Conservation (phyloP, 163 green algal species). For the Scenedesmus sp. region DNA sequence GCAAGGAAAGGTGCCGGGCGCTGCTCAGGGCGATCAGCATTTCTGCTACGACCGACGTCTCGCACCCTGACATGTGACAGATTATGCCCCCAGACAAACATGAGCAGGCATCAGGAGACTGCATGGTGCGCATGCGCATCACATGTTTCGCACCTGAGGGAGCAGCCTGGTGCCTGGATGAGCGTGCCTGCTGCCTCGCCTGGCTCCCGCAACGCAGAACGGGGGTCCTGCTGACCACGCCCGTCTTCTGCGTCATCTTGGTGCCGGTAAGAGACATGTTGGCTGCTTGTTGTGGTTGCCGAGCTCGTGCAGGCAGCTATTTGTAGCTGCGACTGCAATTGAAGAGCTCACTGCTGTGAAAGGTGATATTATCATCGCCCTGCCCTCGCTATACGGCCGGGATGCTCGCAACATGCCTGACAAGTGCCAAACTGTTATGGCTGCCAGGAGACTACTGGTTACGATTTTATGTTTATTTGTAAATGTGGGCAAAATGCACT, state of each 20-base stretch:
- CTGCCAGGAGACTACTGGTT: not conserved
- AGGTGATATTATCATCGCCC: not conserved
- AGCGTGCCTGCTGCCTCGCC: not conserved
- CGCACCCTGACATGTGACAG: not conserved
- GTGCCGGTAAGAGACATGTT: not conserved
- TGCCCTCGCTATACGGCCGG: not conserved
- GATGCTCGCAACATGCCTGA: not conserved
- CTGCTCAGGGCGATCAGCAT: not conserved
- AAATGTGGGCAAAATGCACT: not conserved
- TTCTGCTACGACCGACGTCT: not conserved
- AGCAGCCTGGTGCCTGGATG: not conserved
- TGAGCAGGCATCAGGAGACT: not conserved
- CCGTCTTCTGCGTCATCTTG: conserved; percentile 5
- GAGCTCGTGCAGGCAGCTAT: conserved; percentile 17
- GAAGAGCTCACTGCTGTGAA: not conserved
- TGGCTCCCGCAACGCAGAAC: not conserved
- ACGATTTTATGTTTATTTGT: not conserved
- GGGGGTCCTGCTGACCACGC: not conserved
- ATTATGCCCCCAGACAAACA: not conserved
- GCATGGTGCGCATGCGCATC: not conserved
- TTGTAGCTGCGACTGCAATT: conserved; percentile 8
- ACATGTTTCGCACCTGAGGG: conserved; percentile 15
- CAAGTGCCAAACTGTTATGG: conserved; percentile 3
- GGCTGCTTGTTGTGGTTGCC: not conserved
- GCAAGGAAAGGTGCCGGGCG: not conserved